Conservation (phyloP, 2,329 filamentous ascomycete genomes). For the Aspergillus japonicus region DNA sequence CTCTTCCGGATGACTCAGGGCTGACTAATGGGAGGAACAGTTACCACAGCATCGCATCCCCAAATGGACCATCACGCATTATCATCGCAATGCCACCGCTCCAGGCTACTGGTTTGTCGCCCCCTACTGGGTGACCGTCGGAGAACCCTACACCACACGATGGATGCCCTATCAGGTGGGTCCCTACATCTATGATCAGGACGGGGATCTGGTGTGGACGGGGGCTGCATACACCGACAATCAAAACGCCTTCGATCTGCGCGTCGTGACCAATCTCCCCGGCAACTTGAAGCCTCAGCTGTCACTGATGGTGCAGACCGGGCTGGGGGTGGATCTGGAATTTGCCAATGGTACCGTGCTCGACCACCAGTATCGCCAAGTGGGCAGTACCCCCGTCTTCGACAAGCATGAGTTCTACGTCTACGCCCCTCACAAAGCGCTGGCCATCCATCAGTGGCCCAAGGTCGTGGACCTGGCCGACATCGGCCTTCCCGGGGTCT, state of each 20-base stretch:
- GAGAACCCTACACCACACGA: conserved; percentile 2
- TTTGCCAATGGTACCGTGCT: neutral
- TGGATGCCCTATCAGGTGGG: conserved; percentile 8
- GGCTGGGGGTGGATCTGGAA: neutral
- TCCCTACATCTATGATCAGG: conserved; percentile 7
- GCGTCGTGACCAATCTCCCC: neutral
- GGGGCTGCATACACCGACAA: neutral
- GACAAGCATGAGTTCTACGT: conserved; percentile 6
- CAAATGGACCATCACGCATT: conserved; percentile 5
- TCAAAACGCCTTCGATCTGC: neutral
- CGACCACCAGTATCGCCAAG: neutral
- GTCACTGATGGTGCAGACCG: conserved; percentile 1
- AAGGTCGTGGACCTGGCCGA: neutral
- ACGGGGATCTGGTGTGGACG: conserved; percentile 3
- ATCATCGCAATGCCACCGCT: neutral
- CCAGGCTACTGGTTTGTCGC: conserved; percentile 11
- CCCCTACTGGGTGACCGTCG: conserved; percentile 4
- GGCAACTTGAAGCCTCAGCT: neutral
- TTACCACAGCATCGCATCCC: conserved; percentile 5
- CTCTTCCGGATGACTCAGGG: neutral
- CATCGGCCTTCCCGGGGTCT: neutral
- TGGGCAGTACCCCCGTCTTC: neutral
- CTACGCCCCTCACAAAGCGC: neutral
- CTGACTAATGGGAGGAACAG: neutral
- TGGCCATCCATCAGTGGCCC: neutral